Evolutionary conservation across 257 asterid species (phyloP).

Genomic region (Capsicum pubescens): DNA sequence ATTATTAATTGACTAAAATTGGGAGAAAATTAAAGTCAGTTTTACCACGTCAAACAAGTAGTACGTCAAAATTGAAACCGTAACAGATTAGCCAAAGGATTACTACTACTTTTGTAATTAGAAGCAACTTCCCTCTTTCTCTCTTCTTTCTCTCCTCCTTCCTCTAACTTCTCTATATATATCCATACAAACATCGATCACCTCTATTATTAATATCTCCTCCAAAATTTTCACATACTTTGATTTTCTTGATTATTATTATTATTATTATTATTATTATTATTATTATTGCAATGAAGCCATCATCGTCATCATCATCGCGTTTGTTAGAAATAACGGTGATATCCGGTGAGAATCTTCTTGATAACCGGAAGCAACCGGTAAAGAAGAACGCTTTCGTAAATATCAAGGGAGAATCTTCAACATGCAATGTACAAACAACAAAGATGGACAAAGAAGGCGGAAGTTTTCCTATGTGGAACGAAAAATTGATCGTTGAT

Average conservation of each 20-base stretch:
- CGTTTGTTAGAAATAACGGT: conserved; percentile 62
- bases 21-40: background rate
- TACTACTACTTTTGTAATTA: too few species aligned
- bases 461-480: conserved; percentile 67
- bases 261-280: background rate
- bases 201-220: too few species aligned
- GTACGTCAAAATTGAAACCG: background rate
- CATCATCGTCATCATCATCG: background rate
- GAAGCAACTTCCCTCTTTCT: conserved; percentile 52
- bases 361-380: conserved; percentile 35
- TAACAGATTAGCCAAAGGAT: background rate
- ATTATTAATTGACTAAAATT: background rate
- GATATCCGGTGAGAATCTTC: conserved; percentile 67
- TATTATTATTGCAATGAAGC: background rate
- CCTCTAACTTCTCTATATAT: conserved; percentile 28
- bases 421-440: conserved; percentile 35
- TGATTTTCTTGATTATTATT: background rate
- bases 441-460: conserved; percentile 55
- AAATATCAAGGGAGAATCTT: conserved; percentile 46
- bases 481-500: conserved; percentile 60
- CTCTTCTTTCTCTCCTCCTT: conserved; percentile 42
- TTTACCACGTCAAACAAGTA: conserved; percentile 14
- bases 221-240: too few species aligned
- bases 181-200: too few species aligned
- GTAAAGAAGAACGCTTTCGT: conserved; percentile 55